Conservation (phyloP, 1,139 yeast genomes). For the Geotrichum europaeum region DNA sequence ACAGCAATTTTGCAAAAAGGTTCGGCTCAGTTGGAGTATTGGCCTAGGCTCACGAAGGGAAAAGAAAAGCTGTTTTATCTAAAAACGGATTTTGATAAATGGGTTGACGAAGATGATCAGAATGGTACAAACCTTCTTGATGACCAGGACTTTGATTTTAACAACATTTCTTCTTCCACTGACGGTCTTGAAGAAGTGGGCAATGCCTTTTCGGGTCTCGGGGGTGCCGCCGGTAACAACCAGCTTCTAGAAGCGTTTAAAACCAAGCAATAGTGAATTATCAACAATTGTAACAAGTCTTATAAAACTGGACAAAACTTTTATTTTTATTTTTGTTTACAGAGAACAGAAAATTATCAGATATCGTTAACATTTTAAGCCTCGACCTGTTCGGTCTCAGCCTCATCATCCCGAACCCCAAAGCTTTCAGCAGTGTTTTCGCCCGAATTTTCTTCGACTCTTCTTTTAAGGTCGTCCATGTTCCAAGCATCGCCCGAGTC, state of each 20-base stretch:
- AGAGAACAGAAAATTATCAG: background rate
- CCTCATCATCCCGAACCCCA: background rate
- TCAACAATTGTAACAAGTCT: background rate
- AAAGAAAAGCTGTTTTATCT: conserved; percentile 44
- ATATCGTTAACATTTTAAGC: conserved; percentile 3
- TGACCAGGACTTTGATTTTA: conserved; percentile 33
- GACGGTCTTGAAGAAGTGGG: conserved; percentile 5
- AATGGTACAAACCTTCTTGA: conserved; percentile 42
- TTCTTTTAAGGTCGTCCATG: conserved; percentile 33
- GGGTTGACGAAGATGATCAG: conserved; percentile 96
- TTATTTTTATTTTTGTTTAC: conserved; percentile 4
- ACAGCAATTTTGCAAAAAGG: conserved; percentile 42
- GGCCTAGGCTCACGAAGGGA: background rate
- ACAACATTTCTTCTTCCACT: background rate
- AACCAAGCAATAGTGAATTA: background rate
- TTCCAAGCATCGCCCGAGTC: conserved; percentile 48
- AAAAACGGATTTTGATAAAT: conserved; percentile 92
- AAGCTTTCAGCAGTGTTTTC: conserved; percentile 11
- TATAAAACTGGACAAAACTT: background rate
- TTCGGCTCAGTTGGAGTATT: background rate
- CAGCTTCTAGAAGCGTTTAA: background rate
- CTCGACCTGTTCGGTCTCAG: background rate
- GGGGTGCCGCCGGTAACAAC: conserved; percentile 2
- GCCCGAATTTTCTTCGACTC: conserved; percentile 26
- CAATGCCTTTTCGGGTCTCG: conserved; percentile 4